Conservation (phyloP, 192 early-diverging fungal genomes). For the Backusella macrospora region DNA sequence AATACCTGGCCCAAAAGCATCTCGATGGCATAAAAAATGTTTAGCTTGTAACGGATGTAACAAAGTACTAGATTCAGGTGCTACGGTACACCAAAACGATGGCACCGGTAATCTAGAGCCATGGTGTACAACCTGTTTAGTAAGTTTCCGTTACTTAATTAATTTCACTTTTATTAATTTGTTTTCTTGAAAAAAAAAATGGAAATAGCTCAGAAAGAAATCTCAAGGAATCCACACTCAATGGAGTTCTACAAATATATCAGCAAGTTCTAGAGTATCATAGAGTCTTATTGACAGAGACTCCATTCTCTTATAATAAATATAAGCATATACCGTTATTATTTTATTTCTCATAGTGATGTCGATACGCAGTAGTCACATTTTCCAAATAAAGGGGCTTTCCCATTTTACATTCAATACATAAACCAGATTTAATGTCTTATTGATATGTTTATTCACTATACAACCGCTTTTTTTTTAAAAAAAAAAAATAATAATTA, state of each 20-base stretch:
- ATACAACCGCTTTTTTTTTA: too few species aligned
- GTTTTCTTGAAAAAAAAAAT: conserved; percentile 2
- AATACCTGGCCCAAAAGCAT: conserved; percentile 31
- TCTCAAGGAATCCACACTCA: not conserved
- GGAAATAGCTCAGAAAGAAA: not conserved
- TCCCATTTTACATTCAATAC: too few species aligned
- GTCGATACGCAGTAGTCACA: too few species aligned
- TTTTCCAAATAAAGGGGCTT: too few species aligned
- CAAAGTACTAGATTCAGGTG: conserved; percentile 37
- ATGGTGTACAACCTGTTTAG: conserved; percentile 33
- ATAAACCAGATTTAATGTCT: too few species aligned
- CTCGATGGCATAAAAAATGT: conserved; percentile 39
- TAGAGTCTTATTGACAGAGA: not conserved
- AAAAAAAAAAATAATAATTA: too few species aligned
- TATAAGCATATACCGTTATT: not conserved
- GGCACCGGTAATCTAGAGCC: conserved; percentile 15
- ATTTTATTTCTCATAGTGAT: not conserved
- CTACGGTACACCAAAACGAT: conserved; percentile 23
- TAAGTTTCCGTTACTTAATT: conserved; percentile 13
- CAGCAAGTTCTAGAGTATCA: conserved; percentile 2
- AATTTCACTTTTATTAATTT: not conserved
- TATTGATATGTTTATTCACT: too few species aligned
- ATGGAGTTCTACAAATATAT: not conserved
- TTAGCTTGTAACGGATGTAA: conserved; percentile 27
- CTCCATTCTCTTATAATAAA: not conserved